Conservation (phyloP, 495 filamentous ascomycete genomes). For the Neurospora sp. region DNA sequence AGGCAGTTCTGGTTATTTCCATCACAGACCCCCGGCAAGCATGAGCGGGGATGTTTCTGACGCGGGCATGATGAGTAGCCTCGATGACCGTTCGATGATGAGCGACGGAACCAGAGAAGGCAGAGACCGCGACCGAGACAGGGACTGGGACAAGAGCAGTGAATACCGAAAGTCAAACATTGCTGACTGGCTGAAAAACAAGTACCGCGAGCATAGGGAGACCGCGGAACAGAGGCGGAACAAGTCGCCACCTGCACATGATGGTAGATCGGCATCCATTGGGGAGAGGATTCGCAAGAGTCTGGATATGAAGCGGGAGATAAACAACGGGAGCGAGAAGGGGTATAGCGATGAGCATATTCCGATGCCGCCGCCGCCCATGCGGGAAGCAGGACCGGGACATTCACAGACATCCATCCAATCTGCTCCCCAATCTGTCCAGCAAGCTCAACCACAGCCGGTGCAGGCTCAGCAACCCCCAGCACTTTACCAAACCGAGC, state of each 20-base stretch:
- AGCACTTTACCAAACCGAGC: not conserved
- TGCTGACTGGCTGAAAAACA: slow-evolving; percentile 74
- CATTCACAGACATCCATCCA: not conserved
- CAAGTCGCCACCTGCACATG: slow-evolving; percentile 31
- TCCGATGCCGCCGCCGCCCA: not conserved
- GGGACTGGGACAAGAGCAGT: slow-evolving; percentile 38
- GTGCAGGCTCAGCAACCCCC: not conserved
- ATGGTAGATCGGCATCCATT: not conserved
- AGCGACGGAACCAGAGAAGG: not conserved
- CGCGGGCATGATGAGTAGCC: slow-evolving; percentile 22
- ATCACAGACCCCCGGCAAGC: slow-evolving; percentile 37
- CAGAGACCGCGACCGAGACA: slow-evolving; percentile 10
- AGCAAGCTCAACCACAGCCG: not conserved
- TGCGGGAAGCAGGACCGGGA: not conserved
- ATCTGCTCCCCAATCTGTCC: not conserved
- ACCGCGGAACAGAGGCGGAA: slow-evolving; percentile 46
- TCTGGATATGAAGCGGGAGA: slow-evolving; percentile 26
- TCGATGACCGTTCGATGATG: slow-evolving; percentile 20
- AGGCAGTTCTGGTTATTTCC: slow-evolving; percentile 39
- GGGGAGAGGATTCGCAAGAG: slow-evolving; percentile 31
- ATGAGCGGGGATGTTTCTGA: slow-evolving; percentile 46
- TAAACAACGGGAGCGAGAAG: not conserved
- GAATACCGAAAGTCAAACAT: slow-evolving; percentile 52
- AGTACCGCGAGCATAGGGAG: slow-evolving; percentile 68
- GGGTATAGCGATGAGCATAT: not conserved